Conservation (phyloP, 208 protist species). For the Trypanosoma lewisi region DNA sequence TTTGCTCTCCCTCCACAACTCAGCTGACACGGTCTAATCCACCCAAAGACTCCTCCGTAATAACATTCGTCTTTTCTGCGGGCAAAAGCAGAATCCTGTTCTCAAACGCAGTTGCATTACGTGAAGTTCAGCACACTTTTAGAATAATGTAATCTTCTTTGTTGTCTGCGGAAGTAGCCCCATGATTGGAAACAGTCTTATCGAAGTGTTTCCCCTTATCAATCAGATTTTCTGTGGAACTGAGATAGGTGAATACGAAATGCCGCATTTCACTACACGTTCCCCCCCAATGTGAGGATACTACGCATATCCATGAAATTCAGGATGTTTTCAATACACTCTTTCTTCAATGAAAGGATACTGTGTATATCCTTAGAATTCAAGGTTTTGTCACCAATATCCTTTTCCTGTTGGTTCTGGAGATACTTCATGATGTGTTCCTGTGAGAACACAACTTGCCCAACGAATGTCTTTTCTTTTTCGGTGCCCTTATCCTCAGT, state of each 20-base stretch:
- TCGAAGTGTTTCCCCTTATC: not conserved
- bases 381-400: not conserved
- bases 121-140: conserved; percentile 5
- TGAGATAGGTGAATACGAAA: not conserved
- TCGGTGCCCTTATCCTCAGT: not conserved
- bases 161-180: not conserved
- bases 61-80: not conserved
- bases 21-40: not conserved
- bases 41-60: not conserved
- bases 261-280: not conserved
- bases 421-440: too few relatives aligned
- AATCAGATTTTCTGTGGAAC: not conserved
- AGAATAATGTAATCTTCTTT: conserved; percentile 13
- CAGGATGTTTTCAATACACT: not conserved
- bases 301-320: conserved; percentile 5
- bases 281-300: not conserved
- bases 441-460: conserved; percentile 4
- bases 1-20: not conserved
- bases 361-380: conserved; percentile 2
- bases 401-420: not conserved
- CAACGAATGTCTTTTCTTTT: not conserved
- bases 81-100: not conserved
- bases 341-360: not conserved
- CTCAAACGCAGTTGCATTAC: not conserved
- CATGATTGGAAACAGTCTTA: not conserved